Base-by-base conservation (phyloP, 208 protist genomes). In the Trypanosomatidae sp. region DNA sequence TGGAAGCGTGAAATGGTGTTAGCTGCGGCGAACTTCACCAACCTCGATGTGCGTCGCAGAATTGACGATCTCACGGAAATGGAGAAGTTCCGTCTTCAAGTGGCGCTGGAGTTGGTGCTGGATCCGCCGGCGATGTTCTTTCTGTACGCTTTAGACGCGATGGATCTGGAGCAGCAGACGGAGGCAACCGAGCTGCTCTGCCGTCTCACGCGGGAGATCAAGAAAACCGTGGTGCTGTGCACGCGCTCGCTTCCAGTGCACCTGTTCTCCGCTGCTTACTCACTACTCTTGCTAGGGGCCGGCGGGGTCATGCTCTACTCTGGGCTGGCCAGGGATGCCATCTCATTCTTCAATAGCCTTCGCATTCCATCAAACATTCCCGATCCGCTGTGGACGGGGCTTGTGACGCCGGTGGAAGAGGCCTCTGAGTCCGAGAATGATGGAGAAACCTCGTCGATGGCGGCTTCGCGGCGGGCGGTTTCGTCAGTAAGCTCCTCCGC, bases 71-170 rank as follows among this genome's bases (percentile, higher is more conserved):
- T 92, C 17, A 74, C 68, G 22, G 62, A 67, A 62, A 69, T 66
- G 59, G 85, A 86, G 70, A 60, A 60, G 66, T 86, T 92, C 58
- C 77, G 81, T n/a, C 74, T 92, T 69, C 77, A 76, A 67, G 66
- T 92, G 47, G 88, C 80, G 1, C 80, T 90, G 73, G 88, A 92
- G 79, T 69, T 92, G 30, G 76, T 87, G 28, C 77, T 86, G 46
- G 85, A 92, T 68, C 76, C 85, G 33, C 82, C 88, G 19, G 72
- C 86, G n/a, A 62, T 92, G 36, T 67, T 90, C 33, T 71, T 82
- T 19, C 68, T 66, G 5, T 83, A 87, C 56, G 77, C 88, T 0
- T 79, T 92, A 30, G 76, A 79, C 17, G 44, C 74, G 17, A 72
- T 92, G 66, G 60, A 55, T 46, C 39, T 71, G 53, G 65, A n/a